A percentile compares a stretch with the other conserved stretches of the same genome.
These are phyloP conservation scores for Calonectria hawksworthii DNA, from an alignment of 2,329 filamentous ascomycete species.

Conservation along the genomic window DNA sequence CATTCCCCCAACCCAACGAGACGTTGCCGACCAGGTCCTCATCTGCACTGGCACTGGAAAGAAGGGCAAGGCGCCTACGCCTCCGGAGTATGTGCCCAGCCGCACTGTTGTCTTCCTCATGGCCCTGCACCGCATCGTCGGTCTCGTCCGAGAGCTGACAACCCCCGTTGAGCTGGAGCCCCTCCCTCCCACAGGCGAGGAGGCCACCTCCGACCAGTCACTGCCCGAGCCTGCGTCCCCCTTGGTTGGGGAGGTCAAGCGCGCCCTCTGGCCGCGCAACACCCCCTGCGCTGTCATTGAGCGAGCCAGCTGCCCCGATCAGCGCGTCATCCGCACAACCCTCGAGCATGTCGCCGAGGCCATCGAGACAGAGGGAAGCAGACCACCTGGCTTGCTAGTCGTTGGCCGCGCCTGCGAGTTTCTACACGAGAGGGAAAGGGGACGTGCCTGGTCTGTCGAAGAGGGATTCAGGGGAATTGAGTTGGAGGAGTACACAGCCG, in stretches of 20 bases:
- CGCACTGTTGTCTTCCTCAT: constrained; percentile 95
- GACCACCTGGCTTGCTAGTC: constrained; percentile 90
- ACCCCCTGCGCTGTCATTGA: constrained; percentile 95
- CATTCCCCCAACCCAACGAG: constrained; percentile 90
- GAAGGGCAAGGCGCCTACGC: constrained; percentile 86
- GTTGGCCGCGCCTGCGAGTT: constrained; percentile 88
- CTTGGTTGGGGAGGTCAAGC: constrained; percentile 35
- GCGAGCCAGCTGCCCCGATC: constrained; percentile 92
- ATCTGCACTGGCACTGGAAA: constrained; percentile 97
- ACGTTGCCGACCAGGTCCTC: constrained; percentile 91
- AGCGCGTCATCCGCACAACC: constrained; percentile 91
- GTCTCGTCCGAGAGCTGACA: constrained; percentile 80
- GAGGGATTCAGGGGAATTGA: constrained; percentile 87
- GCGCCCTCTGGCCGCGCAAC: constrained; percentile 75
- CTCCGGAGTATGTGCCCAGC: constrained; percentile 81
- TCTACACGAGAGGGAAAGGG: constrained; percentile 69
- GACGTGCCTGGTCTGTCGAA: constrained; percentile 84
- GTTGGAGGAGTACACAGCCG: constrained; percentile 50
- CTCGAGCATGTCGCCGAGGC: constrained; percentile 83
- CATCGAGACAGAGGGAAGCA: constrained; percentile 88
- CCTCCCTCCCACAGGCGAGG: constrained; percentile 40
- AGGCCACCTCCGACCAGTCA: constrained; percentile 29
- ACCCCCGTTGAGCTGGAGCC: constrained; percentile 53
- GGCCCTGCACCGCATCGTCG: constrained; percentile 87
- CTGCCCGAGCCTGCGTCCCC: constrained; percentile 17